Evolutionary conservation across 306 rosid genomes (phyloP), one percentile per base, ranked within the genome.

Genomic region (Rosa persica): DNA sequence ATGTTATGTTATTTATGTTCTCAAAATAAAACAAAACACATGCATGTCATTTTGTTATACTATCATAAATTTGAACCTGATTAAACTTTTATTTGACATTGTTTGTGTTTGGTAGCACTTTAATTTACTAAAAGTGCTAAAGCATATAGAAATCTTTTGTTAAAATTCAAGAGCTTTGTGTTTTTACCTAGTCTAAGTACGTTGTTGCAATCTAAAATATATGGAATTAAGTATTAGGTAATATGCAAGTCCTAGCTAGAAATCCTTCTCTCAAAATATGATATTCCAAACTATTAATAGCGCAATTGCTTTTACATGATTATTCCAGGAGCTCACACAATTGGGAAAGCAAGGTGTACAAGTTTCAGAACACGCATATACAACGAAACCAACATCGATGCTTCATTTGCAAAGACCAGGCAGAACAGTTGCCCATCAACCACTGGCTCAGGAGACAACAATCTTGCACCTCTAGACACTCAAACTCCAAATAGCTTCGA

Each of bases 271-370:
- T n/a, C 61, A 55, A 55, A n/a, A 8, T 7, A 55, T 20, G 11
- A 22, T 5, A 8, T 30, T 57, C 15, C 64, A 57, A 22, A n/a
- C 34, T 22, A 22, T 23, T n/a, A n/a, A 52, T 6, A 5, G 23
- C 23, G 23, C 8, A 52, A 22, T 23, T 58, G 17, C 13, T 52
- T 44, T 12, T n/a, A 62, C 64, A 2, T 67, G 52, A 47, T 51
- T 47, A 12, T 61, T 34, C 48, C 44, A 93, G 97, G 97, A 39
- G 83, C 89, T 0, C 98, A 90, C 86, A 94, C 98, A 38, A 88
- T 92, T 17, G 98, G 98, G 6, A 76, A 77, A 75, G 86, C 98
- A 52, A 88, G 79, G 80, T 94, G 98, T n/a, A 46, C 78, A n/a
- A 0, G 4, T 20, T 94, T 92, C 87, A 88, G 91, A 79, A 0